A percentile compares a stretch with the other conserved stretches of the same genome.
Conservation (phyloP, 345 rosid genomes). For the Trapa bicornis region DNA sequence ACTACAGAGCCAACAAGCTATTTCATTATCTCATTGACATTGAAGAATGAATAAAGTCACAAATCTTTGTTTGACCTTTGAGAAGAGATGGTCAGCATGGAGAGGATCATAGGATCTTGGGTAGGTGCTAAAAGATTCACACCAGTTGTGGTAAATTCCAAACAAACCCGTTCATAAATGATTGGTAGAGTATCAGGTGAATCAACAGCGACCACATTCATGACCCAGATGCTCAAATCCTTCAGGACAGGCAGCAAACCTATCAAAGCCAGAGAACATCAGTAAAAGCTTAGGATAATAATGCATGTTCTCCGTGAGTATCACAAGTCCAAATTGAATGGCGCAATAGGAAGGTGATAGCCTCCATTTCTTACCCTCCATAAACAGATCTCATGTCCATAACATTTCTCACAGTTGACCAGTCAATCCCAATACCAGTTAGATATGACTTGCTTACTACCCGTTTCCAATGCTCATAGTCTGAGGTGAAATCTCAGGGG, state of each 20-base stretch:
- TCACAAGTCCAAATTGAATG: too few species aligned
- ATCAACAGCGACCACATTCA: slow-evolving; percentile 68
- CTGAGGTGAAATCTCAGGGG: too few species aligned
- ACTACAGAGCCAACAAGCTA: too few species aligned
- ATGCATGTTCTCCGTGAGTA: neutral
- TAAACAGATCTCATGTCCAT: slow-evolving; percentile 92
- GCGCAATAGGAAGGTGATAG: too few species aligned
- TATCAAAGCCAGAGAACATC: slow-evolving; percentile 8
- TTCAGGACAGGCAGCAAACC: slow-evolving; percentile 78
- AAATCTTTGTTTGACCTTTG: slow-evolving; percentile 65
- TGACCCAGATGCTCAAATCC: slow-evolving; percentile 65
- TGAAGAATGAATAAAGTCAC: neutral
- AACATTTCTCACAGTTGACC: slow-evolving; percentile 58
- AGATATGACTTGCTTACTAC: slow-evolving; percentile 77
- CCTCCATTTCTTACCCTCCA: slow-evolving; percentile 65
- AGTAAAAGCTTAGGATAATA: neutral
- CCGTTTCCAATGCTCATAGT: slow-evolving; percentile 76
- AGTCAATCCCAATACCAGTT: slow-evolving; percentile 45
- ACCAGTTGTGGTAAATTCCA: slow-evolving; percentile 85
- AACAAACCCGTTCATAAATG: slow-evolving; percentile 65
- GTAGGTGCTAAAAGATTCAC: slow-evolving; percentile 72
- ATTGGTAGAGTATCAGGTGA: slow-evolving; percentile 47
- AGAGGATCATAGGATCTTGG: slow-evolving; percentile 77
- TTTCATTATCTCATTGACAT: too few species aligned
- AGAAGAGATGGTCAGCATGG: slow-evolving; percentile 93